Base-by-base conservation (phyloP, 352 stramenopile genomes). In the Albugo laibachii region DNA sequence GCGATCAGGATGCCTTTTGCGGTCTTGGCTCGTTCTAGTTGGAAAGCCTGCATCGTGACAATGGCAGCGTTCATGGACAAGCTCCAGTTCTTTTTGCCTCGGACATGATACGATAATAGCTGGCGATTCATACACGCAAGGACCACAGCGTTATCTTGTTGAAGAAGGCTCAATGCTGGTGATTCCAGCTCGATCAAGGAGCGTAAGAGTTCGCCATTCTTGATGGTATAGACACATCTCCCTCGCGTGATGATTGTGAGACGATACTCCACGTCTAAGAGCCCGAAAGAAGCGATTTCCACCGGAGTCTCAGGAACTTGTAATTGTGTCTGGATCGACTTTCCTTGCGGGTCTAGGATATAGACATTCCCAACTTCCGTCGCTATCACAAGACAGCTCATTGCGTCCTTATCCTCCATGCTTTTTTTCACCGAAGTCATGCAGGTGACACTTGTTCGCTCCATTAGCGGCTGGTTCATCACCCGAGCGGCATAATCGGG, bases 1-100 rank as follows among this genome's bases (percentile, higher is more conserved):
- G 79, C 85, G 2, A 95, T 82, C 3, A 95, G 55, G 27, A 92
- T 64, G 19, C 82, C 68, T 2, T 73, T 64, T 4, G 76, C 77
- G 50, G 86, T 66, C 49, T 86, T 87, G 0, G 69, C 85, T 16
- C 73, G 68, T 0, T 68, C 63, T 10, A 84, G 47, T 49, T 65
- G 80, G 52, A 86, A 82, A 21, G 71, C 59, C 36, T 87, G 69
- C 36, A 95, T 66, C 4, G 80, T 70, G 14, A 84, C 71, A 45
- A 94, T 82, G 49, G 84, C 74, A 37, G 84, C 72, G 5, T 71
- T 56, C 77, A 94, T 81, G 13, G 61, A 71, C 40, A 94, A 39
- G 19, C 70, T 88, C 80, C 78, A 93, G 62, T 93, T 91, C 57
- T 92, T 92, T 46, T 91, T 87, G 18, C 83, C 83, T 49, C 94